Base-by-base conservation (phyloP, 495 filamentous ascomycete genomes). In the Chaetomium tenue region DNA sequence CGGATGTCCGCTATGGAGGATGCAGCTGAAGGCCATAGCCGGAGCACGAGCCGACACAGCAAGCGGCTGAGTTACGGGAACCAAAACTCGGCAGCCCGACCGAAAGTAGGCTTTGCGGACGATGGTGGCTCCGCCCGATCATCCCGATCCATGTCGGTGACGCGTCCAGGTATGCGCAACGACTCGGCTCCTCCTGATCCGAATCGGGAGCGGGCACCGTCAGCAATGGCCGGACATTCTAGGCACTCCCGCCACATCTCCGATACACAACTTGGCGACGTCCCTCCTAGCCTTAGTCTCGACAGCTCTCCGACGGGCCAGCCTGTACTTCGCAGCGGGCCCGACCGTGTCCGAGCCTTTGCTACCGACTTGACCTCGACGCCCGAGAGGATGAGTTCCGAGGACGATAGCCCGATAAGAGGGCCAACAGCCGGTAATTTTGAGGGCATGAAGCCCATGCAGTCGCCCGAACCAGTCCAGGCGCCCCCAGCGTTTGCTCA, bases 401-500 rank as follows among this genome's bases (percentile, higher is more conserved):
- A 86, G 61, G 87, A 89, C 23, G 76, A 82, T 44, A 72, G 76
- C 58, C 66, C 69, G 9, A 50, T 59, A 7, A 68, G 71, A 58
- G 69, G 65, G 7, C 66, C 73, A 3, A 72, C 74, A 18, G 69
- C 76, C n/a, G 70, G 73, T 23, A 75, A 79, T 54, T 71, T 83
- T 15, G 81, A 86, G 22, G 84, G 82, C 39, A 76, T 88, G 65
- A 79, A 78, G 54, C 78, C 79, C 48, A 78, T 81, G 66, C 80
- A 84, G 33, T 86, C 88, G 12, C 90, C 88, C 8, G 86, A 88
- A 65, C 90, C 90, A 9, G 91, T 96, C 23, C 82, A 81, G 13
- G 78, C 81, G 18, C 93, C 93, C 0, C 92, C 92, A 6, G 85
- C 83, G 25, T 93, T 97, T 70, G 84, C 87, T 37, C 83, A 86